phyloP scores from a whole-genome alignment of 108 stramenopile genomes.

The Chaetoceros muelleri region DNA sequence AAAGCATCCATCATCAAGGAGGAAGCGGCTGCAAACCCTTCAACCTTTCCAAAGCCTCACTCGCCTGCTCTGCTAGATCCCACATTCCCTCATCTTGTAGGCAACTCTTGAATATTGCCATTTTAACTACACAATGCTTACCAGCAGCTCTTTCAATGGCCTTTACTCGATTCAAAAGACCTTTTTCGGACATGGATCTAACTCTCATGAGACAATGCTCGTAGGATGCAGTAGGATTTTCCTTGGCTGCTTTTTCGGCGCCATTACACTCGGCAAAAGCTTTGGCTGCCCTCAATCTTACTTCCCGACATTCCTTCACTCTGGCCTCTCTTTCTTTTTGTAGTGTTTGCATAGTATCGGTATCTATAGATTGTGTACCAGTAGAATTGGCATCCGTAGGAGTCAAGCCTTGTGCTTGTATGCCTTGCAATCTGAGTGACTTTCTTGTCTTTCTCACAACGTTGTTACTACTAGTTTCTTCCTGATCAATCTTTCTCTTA shows the following conservation, averaged over 20 bases:
- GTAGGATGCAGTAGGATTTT: constrained; percentile 84
- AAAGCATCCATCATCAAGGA: too few relatives aligned
- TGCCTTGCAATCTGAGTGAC: constrained; percentile 40
- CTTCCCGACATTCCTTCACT: constrained; percentile 57
- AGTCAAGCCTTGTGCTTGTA: constrained; percentile 20
- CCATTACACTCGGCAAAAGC: constrained; percentile 23
- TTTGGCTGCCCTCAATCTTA: constrained; percentile 43
- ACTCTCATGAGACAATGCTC: constrained; percentile 81
- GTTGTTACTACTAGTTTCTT: neutral
- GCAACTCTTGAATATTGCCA: constrained; percentile 84
- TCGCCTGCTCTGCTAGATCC: constrained; percentile 65
- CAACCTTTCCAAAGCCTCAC: constrained; percentile 70
- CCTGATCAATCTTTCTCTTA: constrained; percentile 1
- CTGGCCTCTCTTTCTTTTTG: constrained; percentile 27
- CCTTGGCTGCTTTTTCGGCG: constrained; percentile 24
- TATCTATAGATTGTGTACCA: neutral
- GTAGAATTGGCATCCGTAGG: constrained; percentile 1
- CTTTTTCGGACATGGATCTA: constrained; percentile 66
- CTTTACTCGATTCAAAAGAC: constrained; percentile 56
- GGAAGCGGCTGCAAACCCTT: constrained; percentile 63
- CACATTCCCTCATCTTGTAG: constrained; percentile 74
- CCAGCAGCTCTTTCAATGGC: constrained; percentile 82
- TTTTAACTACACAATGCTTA: constrained; percentile 82
- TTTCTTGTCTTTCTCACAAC: constrained; percentile 31
- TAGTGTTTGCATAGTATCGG: constrained; percentile 12